Percentiles rank a stretch among this genome's conserved stretches.
These are phyloP conservation scores for Cercospora sojina DNA, from an alignment of 2,329 filamentous ascomycete genomes.

Conservation along the genomic window DNA sequence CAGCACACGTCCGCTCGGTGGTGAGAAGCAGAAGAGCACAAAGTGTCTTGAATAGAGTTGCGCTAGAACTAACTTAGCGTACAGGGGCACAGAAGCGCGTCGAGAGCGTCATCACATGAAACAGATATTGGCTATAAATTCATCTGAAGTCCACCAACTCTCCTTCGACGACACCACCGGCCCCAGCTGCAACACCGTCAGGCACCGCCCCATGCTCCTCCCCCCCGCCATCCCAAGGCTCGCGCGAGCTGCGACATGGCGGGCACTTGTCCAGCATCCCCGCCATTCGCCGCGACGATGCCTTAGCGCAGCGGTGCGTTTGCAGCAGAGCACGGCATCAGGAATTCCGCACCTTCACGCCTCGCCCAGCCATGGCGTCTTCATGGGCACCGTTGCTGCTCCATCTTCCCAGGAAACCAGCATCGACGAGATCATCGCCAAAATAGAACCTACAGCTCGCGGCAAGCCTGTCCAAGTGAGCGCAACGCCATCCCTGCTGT, in stretches of 20 bases:
- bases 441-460: conserved; percentile 18
- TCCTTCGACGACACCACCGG: background rate
- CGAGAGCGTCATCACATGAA: background rate
- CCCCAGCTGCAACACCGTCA: background rate
- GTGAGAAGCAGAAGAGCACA: conserved; percentile 24
- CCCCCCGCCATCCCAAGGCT: background rate
- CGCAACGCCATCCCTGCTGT: conserved; percentile 20
- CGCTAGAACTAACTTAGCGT: background rate
- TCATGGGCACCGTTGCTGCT: conserved; percentile 20
- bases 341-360: conserved; percentile 16
- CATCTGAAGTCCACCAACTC: background rate
- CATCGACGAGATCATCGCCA: conserved; percentile 21
- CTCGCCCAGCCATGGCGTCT: conserved; percentile 6
- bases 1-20: background rate
- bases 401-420: conserved; percentile 5
- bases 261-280: background rate
- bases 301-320: background rate
- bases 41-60: background rate
- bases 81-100: background rate
- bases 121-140: background rate
- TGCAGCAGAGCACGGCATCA: background rate
- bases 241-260: background rate
- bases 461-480: conserved; percentile 8
- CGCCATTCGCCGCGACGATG: background rate
- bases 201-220: background rate